Percentiles rank a stretch among this genome's conserved stretches.
Conservation (phyloP, 352 stramenopile genomes). For the Thalassiosira exigua region DNA sequence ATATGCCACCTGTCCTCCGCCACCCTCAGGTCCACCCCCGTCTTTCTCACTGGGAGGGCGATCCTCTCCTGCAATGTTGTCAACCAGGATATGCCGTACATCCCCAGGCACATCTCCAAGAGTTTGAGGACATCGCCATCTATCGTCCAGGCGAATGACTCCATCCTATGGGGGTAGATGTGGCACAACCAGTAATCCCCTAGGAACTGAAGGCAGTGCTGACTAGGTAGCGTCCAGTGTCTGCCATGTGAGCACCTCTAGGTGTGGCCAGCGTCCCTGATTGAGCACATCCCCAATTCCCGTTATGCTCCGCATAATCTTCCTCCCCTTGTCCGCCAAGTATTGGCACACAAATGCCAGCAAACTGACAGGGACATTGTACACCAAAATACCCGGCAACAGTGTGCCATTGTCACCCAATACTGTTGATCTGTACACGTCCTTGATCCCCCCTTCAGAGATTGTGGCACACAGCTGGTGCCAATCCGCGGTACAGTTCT, state of each 20-base stretch:
- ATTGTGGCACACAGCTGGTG: neutral
- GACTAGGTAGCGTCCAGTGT: slow-evolving; percentile 14
- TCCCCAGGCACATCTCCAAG: slow-evolving; percentile 2
- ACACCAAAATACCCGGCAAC: slow-evolving; percentile 3
- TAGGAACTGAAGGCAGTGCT: slow-evolving; percentile 28
- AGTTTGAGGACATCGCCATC: neutral
- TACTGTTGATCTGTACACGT: neutral
- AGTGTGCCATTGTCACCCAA: neutral
- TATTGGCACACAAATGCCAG: neutral
- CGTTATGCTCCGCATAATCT: slow-evolving; percentile 1
- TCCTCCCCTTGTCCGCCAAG: neutral
- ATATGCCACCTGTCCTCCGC: neutral
- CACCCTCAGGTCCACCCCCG: neutral
- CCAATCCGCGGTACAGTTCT: slow-evolving; percentile 1
- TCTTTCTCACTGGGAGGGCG: slow-evolving; percentile 9
- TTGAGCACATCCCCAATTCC: slow-evolving; percentile 1
- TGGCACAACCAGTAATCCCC: slow-evolving; percentile 41
- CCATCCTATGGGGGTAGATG: slow-evolving; percentile 8
- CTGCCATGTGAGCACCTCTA: slow-evolving; percentile 18
- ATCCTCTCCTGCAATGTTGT: slow-evolving; percentile 1
- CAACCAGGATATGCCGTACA: neutral
- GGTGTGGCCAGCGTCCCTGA: slow-evolving; percentile 12
- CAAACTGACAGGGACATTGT: slow-evolving; percentile 14
- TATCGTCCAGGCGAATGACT: slow-evolving; percentile 1
- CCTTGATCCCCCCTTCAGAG: slow-evolving; percentile 7